Evolutionary conservation across 2,329 filamentous ascomycete species (phyloP).

Genomic region (Fusarium sp.): DNA sequence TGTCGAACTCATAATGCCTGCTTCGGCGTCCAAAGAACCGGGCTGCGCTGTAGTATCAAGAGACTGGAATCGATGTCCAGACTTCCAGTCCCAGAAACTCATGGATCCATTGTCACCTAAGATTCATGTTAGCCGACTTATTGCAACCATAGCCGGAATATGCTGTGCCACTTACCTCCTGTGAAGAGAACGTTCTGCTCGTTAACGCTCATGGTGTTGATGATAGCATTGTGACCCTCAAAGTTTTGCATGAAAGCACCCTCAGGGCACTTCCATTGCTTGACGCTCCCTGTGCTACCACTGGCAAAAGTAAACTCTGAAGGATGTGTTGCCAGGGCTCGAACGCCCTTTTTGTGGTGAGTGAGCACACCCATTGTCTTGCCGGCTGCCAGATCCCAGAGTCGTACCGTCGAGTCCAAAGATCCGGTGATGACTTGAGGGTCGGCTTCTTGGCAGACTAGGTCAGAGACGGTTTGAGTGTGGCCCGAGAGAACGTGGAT

Average conservation of each 20-base stretch:
- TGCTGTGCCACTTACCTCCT: constrained; percentile 65
- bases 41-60: constrained; percentile 94
- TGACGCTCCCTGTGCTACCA: constrained; percentile 92
- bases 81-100: constrained; percentile 99
- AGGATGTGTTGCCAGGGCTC: constrained; percentile 85
- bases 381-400: constrained; percentile 96
- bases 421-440: constrained; percentile 96
- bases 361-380: constrained; percentile 97
- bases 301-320: constrained; percentile 96
- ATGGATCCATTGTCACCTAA: constrained; percentile 90
- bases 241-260: constrained; percentile 99
- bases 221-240: constrained; percentile 94
- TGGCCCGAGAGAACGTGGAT: constrained; percentile 94
- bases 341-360: constrained; percentile 98
- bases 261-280: constrained; percentile 99
- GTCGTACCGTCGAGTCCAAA: constrained; percentile 87
- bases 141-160: neutral
- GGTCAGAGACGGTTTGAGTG: constrained; percentile 87
- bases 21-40: constrained; percentile 92
- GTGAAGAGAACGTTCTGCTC: constrained; percentile 96
- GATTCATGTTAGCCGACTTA: constrained; percentile 19
- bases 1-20: constrained; percentile 92
- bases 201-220: constrained; percentile 94
- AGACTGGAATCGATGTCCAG: constrained; percentile 89
- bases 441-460: constrained; percentile 95